Percentiles rank a stretch among this genome's conserved stretches.
Conservation (phyloP, 1,284 basidiomycete genomes). For the Anthracocystis walkeri region DNA sequence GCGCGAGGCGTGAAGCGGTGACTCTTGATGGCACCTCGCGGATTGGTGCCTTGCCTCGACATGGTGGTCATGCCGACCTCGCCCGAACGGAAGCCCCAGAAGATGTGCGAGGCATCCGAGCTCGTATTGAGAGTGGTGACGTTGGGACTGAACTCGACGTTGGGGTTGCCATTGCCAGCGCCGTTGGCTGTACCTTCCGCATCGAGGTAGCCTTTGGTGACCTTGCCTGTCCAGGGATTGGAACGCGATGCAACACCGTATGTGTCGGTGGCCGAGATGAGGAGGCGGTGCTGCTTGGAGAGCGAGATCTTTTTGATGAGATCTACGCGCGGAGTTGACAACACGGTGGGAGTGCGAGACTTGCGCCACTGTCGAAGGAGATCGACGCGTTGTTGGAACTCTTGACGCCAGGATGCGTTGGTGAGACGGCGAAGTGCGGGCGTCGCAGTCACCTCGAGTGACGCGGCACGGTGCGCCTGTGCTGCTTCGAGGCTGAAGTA, state of each 20-base stretch:
- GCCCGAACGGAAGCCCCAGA: constrained; percentile 82
- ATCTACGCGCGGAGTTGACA: constrained; percentile 60
- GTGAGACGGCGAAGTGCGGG: constrained; percentile 74
- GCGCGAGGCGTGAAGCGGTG: constrained; percentile 50
- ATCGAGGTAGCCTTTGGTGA: constrained; percentile 80
- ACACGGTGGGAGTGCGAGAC: constrained; percentile 75
- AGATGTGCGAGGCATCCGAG: constrained; percentile 77
- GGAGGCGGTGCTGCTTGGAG: constrained; percentile 74
- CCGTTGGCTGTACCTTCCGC: constrained; percentile 76
- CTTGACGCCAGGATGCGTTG: constrained; percentile 54
- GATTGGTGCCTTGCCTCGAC: constrained; percentile 61
- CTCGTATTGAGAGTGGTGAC: constrained; percentile 74
- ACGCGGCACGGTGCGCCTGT: constrained; percentile 74
- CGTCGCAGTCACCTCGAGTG: constrained; percentile 70
- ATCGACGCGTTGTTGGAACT: constrained; percentile 59
- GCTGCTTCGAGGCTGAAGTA: constrained; percentile 75
- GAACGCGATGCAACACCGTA: constrained; percentile 83
- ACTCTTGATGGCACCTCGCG: constrained; percentile 58
- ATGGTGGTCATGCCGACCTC: constrained; percentile 76
- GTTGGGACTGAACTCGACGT: constrained; percentile 80
- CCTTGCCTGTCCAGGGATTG: constrained; percentile 76
- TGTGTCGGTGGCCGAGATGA: constrained; percentile 77
- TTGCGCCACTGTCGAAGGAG: constrained; percentile 77
- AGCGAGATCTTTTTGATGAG: constrained; percentile 61
- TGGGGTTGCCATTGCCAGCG: constrained; percentile 79